Percentiles rank a stretch among this genome's conserved stretches.
Conservation (phyloP, 2,329 filamentous ascomycete species). For the Exophiala aquamarina region DNA sequence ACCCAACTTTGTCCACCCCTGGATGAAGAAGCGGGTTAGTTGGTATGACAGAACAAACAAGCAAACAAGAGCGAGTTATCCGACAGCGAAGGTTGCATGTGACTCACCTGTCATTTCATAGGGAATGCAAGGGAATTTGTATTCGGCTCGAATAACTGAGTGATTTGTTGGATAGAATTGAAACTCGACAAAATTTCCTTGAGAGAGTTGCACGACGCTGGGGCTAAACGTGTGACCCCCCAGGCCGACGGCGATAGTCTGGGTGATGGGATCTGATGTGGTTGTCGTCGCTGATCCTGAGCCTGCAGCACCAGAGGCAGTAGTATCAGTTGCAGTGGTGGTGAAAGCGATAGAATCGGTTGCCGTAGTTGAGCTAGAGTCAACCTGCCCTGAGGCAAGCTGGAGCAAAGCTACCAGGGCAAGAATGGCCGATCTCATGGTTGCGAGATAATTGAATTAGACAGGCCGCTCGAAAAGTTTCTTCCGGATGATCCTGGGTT, state of each 20-base stretch:
- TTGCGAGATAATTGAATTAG: too few species aligned
- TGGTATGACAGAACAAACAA: neutral
- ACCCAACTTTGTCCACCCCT: slow-evolving; percentile 48
- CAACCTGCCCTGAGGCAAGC: neutral
- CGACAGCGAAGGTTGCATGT: neutral
- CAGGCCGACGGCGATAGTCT: neutral
- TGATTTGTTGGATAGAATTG: slow-evolving; percentile 64
- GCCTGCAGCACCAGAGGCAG: neutral
- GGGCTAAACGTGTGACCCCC: neutral
- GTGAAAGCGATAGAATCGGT: neutral
- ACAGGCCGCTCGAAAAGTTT: too few species aligned
- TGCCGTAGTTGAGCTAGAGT: neutral
- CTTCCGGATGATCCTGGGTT: too few species aligned
- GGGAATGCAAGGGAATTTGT: slow-evolving; percentile 62
- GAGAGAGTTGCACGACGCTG: neutral
- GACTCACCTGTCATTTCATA: slow-evolving; percentile 49
- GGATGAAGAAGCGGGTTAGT: neutral
- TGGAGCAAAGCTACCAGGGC: neutral
- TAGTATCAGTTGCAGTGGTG: too few species aligned
- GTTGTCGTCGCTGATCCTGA: neutral
- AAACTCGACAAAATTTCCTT: slow-evolving; percentile 38
- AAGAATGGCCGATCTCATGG: neutral
- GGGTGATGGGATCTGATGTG: neutral
- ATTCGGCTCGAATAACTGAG: slow-evolving; percentile 63
- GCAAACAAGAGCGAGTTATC: neutral